Evolutionary conservation across 2,329 filamentous ascomycete species (phyloP).

Genomic region (Colletotrichum eleusines): DNA sequence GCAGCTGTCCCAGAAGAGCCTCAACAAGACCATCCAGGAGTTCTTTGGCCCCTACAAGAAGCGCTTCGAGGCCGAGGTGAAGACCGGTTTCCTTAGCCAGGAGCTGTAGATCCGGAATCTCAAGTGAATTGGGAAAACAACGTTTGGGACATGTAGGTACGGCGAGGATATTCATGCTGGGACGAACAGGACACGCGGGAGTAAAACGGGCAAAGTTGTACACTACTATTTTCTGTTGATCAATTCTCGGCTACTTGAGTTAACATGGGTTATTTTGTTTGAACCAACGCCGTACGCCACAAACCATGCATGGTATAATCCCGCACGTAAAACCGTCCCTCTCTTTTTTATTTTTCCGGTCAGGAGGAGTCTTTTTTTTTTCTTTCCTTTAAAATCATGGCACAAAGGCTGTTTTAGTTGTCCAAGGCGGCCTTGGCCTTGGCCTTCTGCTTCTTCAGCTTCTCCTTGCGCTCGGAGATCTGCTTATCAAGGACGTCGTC

Average conservation of each 20-base stretch:
- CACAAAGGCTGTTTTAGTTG: conserved; percentile 46
- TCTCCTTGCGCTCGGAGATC: conserved; percentile 69
- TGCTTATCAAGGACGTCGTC: conserved; percentile 68
- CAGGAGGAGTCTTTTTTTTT: conserved; percentile 14
- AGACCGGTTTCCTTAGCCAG: conserved; percentile 45
- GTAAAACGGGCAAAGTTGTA: conserved; percentile 34
- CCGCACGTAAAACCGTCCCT: conserved; percentile 31
- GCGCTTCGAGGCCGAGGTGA: conserved; percentile 49
- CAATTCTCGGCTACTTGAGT: conserved; percentile 22
- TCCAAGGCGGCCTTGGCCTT: conserved; percentile 65
- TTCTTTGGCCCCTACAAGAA: conserved; percentile 71
- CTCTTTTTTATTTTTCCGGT: background rate
- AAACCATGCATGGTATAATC: conserved; percentile 43
- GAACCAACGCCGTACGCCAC: conserved; percentile 43
- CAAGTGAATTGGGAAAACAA: background rate
- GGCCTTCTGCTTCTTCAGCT: conserved; percentile 70
- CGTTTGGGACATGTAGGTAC: background rate
- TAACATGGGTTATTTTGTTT: conserved; percentile 36
- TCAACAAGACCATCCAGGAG: conserved; percentile 74
- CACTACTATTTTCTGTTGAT: conserved; percentile 38
- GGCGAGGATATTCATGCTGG: background rate
- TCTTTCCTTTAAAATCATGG: background rate
- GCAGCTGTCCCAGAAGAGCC: conserved; percentile 74
- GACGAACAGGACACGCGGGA: conserved; percentile 1
- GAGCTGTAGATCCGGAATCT: conserved; percentile 52